Evolutionary conservation across 129 eudicot genomes (phyloP), one percentile per base, ranked within the genome.

Genomic region (Tagetes patula): DNA sequence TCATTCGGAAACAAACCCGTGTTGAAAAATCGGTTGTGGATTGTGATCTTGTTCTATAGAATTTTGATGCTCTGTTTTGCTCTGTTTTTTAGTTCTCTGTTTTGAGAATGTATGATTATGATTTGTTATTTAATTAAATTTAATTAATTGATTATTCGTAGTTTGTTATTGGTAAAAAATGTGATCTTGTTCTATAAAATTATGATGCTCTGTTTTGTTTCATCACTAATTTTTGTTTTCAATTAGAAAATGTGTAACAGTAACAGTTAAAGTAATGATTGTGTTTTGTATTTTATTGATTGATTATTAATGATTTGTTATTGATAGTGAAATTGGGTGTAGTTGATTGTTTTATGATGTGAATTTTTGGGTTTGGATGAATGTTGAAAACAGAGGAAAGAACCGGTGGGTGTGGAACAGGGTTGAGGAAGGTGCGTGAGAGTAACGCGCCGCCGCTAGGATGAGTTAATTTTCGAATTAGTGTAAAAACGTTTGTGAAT

Each of bases 1-100:
- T 5, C 80, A 82, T 0, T 55, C 85, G 1, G 85, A 81, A 68
- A 46, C 49, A 39, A 88, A 76, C 69, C 89, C 93, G 1, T 88
- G 96, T 65, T 92, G 77, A 84, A 41, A 11, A 9, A 58, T 3
- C 37, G 13, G n/a, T 48, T 43, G 36, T 1, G 5, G 27, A 20
- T 68, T 6, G 1, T 30, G 4, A 43, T 31, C 40, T 31, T 1
- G 4, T 62, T 36, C 11, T 31, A 4, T 11, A 14, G 47, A 10
- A 10, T 33, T 33, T 72, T 33, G 69, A 45, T 38, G 3, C 75
- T 55, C 50, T 27, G 40, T 73, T 9, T 62, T 13, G 50, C 49
- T 65, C 49, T 11, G 31, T 7, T 39, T 71, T 54, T 11, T 40
- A 2, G 10, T 53, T 64, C 53, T 65, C 8, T 5, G 0, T 8